Conservation (phyloP, 139 green algal genomes). For the Coelastrella sp. region DNA sequence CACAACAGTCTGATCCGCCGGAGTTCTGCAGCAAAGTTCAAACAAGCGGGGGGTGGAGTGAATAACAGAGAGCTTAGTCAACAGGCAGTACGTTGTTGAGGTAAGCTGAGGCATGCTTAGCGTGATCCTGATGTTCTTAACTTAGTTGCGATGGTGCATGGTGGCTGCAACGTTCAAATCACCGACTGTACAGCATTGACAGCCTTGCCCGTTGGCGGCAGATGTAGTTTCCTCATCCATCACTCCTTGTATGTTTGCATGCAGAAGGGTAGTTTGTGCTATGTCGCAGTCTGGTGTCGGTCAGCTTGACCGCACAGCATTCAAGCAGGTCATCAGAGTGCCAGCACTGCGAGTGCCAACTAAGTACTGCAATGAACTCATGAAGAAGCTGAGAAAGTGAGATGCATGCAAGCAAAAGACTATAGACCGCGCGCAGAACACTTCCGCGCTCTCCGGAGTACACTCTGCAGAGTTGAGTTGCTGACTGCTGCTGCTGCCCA, state of each 20-base stretch:
- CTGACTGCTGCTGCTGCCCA: background rate
- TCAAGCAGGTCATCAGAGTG: constrained; percentile 63
- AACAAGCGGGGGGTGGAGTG: too few species aligned
- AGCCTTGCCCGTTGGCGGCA: background rate
- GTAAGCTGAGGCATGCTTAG: too few species aligned
- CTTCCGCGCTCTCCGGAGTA: too few species aligned
- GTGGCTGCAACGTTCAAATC: too few species aligned
- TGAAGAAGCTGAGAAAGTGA: constrained; percentile 63
- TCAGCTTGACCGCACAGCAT: constrained; percentile 56
- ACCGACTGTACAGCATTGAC: background rate
- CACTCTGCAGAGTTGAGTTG: background rate
- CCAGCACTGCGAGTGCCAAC: constrained; percentile 72
- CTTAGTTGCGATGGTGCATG: too few species aligned
- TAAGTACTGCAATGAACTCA: constrained; percentile 68
- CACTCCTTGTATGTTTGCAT: background rate
- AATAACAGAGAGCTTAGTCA: too few species aligned
- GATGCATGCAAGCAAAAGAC: background rate
- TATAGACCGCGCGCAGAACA: too few species aligned
- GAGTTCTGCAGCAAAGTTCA: too few species aligned
- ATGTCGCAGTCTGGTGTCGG: background rate
- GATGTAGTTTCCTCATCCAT: background rate
- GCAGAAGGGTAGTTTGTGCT: background rate
- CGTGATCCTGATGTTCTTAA: too few species aligned
- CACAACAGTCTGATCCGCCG: too few species aligned
- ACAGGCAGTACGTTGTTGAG: too few species aligned